A percentile compares a stretch with the other conserved stretches of the same genome.
These are phyloP conservation scores for Centaurea solstitialis DNA, from an alignment of 129 eudicot genomes.

Conservation along the genomic window DNA sequence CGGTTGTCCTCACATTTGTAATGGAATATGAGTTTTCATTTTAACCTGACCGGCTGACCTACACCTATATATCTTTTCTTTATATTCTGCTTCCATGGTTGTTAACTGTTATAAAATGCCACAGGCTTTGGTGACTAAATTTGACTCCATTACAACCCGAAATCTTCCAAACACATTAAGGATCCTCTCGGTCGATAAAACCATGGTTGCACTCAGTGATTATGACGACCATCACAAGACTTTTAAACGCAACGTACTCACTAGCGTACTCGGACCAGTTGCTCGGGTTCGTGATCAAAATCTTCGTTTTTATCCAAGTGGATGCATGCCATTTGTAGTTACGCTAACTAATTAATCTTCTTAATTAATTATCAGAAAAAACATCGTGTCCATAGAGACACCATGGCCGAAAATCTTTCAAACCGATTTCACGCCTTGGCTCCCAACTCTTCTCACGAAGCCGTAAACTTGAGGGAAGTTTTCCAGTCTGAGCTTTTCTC, in stretches of 20 bases:
- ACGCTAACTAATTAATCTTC: background rate
- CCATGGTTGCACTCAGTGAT: conserved; percentile 73
- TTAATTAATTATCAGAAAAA: conserved; percentile 37
- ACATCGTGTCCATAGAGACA: conserved; percentile 49
- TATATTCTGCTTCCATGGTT: background rate
- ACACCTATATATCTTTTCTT: background rate
- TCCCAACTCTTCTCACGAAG: conserved; percentile 26
- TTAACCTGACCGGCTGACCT: too few species aligned
- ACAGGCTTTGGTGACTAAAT: conserved; percentile 72
- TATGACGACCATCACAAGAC: conserved; percentile 62
- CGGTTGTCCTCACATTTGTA: too few species aligned
- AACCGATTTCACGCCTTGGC: conserved; percentile 26
- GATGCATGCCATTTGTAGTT: background rate
- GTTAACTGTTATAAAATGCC: background rate
- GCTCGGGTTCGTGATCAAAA: conserved; percentile 52
- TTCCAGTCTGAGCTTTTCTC: conserved; percentile 67
- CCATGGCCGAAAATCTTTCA: conserved; percentile 39
- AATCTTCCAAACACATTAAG: conserved; percentile 56
- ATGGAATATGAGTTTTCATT: too few species aligned
- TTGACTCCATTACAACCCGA: conserved; percentile 63
- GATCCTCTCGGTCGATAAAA: conserved; percentile 64
- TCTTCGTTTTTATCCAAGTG: background rate
- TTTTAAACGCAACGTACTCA: conserved; percentile 39
- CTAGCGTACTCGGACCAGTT: conserved; percentile 57
- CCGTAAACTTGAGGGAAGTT: conserved; percentile 48